Percentiles rank a stretch among this genome's conserved stretches.
Evolutionary conservation across 2,329 filamentous ascomycete species (phyloP).

Genomic region (Cercospora zeina): DNA sequence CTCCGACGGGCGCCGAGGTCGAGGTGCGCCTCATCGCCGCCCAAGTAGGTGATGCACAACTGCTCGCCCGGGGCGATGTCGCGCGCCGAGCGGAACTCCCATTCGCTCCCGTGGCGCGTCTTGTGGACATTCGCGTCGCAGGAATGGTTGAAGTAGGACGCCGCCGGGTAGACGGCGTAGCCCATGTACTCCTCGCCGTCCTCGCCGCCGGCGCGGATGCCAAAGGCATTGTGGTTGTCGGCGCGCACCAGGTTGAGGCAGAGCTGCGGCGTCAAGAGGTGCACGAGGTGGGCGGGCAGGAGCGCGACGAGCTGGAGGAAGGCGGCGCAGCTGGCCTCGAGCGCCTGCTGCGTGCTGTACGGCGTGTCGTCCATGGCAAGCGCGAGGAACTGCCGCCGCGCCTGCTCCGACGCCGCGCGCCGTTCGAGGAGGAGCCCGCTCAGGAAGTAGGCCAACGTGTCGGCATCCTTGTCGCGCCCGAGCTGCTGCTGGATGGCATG

Average conservation of each 20-base stretch:
- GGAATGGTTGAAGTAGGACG: constrained; percentile 53
- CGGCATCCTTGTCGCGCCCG: constrained; percentile 33
- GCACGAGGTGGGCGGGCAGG: constrained; percentile 42
- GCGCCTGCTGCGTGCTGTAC: constrained; percentile 45
- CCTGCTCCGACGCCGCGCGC: constrained; percentile 38
- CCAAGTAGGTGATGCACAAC: constrained; percentile 52
- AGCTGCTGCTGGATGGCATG: constrained; percentile 22
- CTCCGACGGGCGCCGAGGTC: constrained; percentile 41
- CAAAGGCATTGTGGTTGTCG: constrained; percentile 52
- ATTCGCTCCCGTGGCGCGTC: constrained; percentile 43
- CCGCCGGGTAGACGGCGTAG: constrained; percentile 50
- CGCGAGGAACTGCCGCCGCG: constrained; percentile 37
- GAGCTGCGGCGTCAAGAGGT: constrained; percentile 39
- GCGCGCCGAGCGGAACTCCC: constrained; percentile 44
- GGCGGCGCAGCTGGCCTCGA: constrained; percentile 43
- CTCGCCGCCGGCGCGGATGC: constrained; percentile 44
- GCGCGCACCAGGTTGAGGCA: constrained; percentile 43
- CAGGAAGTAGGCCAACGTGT: constrained; percentile 48
- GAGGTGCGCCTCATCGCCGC: constrained; percentile 49
- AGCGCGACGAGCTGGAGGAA: constrained; percentile 49
- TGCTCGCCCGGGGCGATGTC: constrained; percentile 46
- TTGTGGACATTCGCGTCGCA: constrained; percentile 50
- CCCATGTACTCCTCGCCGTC: constrained; percentile 53
- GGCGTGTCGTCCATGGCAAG: constrained; percentile 47
- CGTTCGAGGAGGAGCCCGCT: constrained; percentile 43